Conservation (phyloP, 2,329 filamentous ascomycete species). For the Cladosporium phlei region DNA sequence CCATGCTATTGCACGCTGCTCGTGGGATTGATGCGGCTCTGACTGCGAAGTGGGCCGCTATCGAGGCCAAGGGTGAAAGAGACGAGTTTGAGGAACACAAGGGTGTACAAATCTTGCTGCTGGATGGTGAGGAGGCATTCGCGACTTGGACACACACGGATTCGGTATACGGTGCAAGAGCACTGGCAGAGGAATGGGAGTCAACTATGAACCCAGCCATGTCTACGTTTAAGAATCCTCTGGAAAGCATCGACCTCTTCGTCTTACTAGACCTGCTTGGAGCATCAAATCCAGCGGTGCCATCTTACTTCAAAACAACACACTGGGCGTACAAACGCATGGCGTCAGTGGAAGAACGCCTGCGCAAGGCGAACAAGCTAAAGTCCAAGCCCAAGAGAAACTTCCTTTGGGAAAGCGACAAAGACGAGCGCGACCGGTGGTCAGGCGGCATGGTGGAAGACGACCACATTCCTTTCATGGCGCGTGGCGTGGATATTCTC, state of each 20-base stretch:
- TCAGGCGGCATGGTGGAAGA: constrained; percentile 56
- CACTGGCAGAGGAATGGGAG: constrained; percentile 81
- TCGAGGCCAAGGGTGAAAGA: constrained; percentile 49
- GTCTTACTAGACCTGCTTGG: constrained; percentile 89
- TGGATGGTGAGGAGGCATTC: constrained; percentile 96
- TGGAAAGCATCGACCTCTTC: constrained; percentile 81
- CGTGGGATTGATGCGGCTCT: constrained; percentile 74
- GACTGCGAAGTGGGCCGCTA: constrained; percentile 73
- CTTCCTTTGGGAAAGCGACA: constrained; percentile 65
- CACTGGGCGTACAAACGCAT: constrained; percentile 88
- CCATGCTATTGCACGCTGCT: constrained; percentile 84
- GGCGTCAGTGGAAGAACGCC: constrained; percentile 66
- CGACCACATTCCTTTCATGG: constrained; percentile 89
- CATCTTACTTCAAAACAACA: constrained; percentile 82
- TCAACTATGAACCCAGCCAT: constrained; percentile 60
- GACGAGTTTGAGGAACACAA: constrained; percentile 54
- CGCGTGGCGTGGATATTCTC: constrained; percentile 76
- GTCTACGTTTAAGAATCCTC: constrained; percentile 68
- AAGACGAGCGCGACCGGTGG: constrained; percentile 46
- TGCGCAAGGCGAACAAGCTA: constrained; percentile 63
- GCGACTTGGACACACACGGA: constrained; percentile 72
- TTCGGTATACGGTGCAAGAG: constrained; percentile 76
- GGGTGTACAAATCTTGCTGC: constrained; percentile 80
- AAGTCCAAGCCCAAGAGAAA: constrained; percentile 55
- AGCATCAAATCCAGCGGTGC: constrained; percentile 60